A percentile compares a stretch with the other conserved stretches of the same genome.
Evolutionary conservation across 2,329 filamentous ascomycete genomes (phyloP).

Genomic region (Chaetomiaceae sp.): DNA sequence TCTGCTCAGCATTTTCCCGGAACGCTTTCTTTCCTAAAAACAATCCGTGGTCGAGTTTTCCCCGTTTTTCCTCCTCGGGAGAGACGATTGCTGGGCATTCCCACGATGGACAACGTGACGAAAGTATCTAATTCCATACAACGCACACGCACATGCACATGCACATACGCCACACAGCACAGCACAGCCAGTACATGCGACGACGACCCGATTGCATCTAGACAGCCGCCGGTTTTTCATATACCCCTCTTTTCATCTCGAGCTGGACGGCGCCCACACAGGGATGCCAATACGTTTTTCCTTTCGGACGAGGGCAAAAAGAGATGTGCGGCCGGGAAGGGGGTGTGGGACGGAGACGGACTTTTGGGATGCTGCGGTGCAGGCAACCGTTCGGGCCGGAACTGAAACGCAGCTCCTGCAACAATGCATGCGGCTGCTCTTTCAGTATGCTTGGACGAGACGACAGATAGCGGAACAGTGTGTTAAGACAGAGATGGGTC

Average conservation of each 20-base stretch:
- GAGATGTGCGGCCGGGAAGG: background rate
- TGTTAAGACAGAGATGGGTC: too few species aligned
- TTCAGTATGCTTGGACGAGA: background rate
- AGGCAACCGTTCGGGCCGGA: too few species aligned
- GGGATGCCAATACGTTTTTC: background rate
- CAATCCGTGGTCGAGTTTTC: background rate
- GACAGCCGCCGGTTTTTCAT: background rate
- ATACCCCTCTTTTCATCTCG: background rate
- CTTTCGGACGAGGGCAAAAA: background rate
- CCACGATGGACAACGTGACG: too few species aligned
- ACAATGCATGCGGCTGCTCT: too few species aligned
- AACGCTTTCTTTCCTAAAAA: background rate
- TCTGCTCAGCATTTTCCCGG: background rate
- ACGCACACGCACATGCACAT: background rate
- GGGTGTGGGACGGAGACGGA: too few species aligned
- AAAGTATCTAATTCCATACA: too few species aligned
- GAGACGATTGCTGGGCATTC: background rate
- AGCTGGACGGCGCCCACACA: background rate
- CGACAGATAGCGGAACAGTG: too few species aligned
- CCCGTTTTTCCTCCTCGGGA: too few species aligned
- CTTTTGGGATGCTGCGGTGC: background rate
- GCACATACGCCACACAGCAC: background rate
- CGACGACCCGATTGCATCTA: slow-evolving; percentile 10
- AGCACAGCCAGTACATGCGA: too few species aligned
- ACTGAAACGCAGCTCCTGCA: too few species aligned